A percentile compares a stretch with the other conserved stretches of the same genome.
These are phyloP conservation scores for Xylona heveae DNA, from an alignment of 495 filamentous ascomycete species.

Conservation along the genomic window DNA sequence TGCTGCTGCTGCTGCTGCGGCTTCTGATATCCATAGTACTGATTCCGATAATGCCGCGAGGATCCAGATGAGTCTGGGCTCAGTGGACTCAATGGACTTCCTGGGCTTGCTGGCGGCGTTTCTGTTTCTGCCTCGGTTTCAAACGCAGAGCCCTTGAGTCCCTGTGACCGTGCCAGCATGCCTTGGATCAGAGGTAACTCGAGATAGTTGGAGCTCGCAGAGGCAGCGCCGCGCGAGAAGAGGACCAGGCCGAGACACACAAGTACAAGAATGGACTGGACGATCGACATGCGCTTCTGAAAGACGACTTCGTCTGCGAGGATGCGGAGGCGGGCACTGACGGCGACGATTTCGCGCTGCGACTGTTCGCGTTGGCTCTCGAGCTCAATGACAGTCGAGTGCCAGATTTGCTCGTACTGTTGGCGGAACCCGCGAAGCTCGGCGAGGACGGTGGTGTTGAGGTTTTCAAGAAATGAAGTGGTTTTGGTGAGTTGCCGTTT, in stretches of 20 bases:
- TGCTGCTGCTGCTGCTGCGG: too few species aligned
- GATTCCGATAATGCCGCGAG: too few species aligned
- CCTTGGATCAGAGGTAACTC: slow-evolving; percentile 35
- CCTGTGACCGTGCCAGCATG: slow-evolving; percentile 28
- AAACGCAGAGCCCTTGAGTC: too few species aligned
- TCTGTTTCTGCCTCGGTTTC: too few species aligned
- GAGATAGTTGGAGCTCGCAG: slow-evolving; percentile 21
- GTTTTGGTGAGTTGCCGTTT: slow-evolving; percentile 72
- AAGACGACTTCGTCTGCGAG: slow-evolving; percentile 89
- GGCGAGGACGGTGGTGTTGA: slow-evolving; percentile 72
- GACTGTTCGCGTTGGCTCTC: slow-evolving; percentile 68
- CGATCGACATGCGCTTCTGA: slow-evolving; percentile 82
- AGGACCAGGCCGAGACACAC: slow-evolving; percentile 75
- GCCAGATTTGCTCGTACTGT: slow-evolving; percentile 94
- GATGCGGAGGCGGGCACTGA: slow-evolving; percentile 62
- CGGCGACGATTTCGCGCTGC: slow-evolving; percentile 55
- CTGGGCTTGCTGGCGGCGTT: too few species aligned
- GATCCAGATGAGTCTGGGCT: too few species aligned
- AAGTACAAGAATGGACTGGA: slow-evolving; percentile 71
- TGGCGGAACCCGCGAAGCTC: slow-evolving; percentile 60
- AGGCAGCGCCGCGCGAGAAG: slow-evolving; percentile 33
- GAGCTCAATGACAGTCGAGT: slow-evolving; percentile 77
- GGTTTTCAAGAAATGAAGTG: slow-evolving; percentile 51
- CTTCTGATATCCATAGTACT: too few species aligned
- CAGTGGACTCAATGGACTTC: too few species aligned